Evolutionary conservation across 345 rosid species (phyloP).

Genomic region (Alliaria petiolata): DNA sequence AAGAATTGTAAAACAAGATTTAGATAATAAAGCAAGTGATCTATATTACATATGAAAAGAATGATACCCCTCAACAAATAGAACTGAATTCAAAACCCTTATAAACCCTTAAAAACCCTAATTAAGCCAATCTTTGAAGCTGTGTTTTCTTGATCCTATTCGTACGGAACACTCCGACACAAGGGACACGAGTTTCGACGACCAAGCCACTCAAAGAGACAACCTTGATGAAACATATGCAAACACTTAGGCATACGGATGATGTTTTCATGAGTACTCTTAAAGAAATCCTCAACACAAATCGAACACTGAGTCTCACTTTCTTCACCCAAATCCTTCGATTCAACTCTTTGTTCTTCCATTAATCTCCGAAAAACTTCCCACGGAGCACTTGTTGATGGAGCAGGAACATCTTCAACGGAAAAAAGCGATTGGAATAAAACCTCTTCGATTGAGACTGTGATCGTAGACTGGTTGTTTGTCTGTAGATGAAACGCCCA

Average conservation of each 20-base stretch:
- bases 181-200: background rate
- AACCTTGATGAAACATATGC: background rate
- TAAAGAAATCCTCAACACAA: background rate
- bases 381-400: too few relatives aligned
- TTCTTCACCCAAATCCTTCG: too few relatives aligned
- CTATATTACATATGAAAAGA: too few relatives aligned
- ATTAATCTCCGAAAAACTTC: too few relatives aligned
- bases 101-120: too few relatives aligned
- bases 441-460: background rate
- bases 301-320: background rate
- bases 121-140: background rate
- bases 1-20: too few relatives aligned
- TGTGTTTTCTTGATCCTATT: background rate
- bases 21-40: too few relatives aligned
- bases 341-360: too few relatives aligned
- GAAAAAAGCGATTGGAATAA: too few relatives aligned
- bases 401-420: too few relatives aligned
- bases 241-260: background rate
- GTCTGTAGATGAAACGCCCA: background rate
- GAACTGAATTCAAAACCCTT: too few relatives aligned
- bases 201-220: background rate
- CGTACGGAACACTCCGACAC: background rate
- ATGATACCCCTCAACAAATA: too few relatives aligned
- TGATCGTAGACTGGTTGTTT: background rate
- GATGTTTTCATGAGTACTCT: background rate